Evolutionary conservation across 2,329 filamentous ascomycete genomes (phyloP), one percentile per base, ranked within the genome.

Genomic region (Colletotrichum sp.): DNA sequence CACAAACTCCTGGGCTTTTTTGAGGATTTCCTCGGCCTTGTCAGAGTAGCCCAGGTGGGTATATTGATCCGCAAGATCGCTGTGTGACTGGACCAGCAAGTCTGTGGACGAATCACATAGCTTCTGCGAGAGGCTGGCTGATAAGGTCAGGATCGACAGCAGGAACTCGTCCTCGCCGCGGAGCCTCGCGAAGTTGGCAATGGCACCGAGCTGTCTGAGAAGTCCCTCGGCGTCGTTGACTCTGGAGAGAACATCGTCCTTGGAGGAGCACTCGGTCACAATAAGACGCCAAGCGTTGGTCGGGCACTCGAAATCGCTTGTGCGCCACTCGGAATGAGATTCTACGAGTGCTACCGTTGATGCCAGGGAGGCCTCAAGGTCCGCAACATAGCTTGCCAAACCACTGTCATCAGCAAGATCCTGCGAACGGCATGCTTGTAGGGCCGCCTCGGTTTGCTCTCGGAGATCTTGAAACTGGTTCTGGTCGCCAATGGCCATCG

Each of bases 1-100:
- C 10, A 86, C 78, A 21, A 89, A 88, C 24, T 86, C 83, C 77
- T 92, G 89, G 4, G 92, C 92, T 71, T 90, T 89, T 1, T 89
- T 87, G 18, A 98, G 87, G 0, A 87, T 81, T 75, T 86, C 83
- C 52, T 87, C 87, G 1, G 90, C 90, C 78, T 89, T 89, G 0
- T 83, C 78, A 60, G 87, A 89, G 64, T 87, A 87, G 6, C 91
- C 91, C n/a, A 90, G 85, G 34, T 84, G 87, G 21, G 90, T 84
- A 77, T 91, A 89, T 60, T 91, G 90, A 4, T 88, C 83, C 6
- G 88, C 90, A 5, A 92, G 84, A 7, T 86, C 83, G 24, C 87
- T 87, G 52, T 88, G 86, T 76, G 88, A 86, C 16, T 85, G 81
- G 39, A 91, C 80, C n/a, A 88, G 80, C 4, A 85, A 82, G 64